phyloP scores from a whole-genome alignment of 345 rosid species.

The Stellera chamaejasme region DNA sequence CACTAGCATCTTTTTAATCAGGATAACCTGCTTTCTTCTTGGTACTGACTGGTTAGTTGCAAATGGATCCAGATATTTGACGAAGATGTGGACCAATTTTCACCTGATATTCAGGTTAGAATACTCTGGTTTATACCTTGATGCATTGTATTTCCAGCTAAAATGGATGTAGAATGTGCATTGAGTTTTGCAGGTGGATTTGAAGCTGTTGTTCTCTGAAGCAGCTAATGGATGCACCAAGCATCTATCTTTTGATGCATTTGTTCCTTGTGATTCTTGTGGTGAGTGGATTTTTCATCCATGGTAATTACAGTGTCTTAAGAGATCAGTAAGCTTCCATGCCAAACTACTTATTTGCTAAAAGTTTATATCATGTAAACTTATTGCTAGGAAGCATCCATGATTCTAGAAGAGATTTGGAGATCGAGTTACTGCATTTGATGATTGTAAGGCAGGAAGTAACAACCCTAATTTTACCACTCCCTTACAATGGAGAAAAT shows the following conservation, averaged over 20 bases:
- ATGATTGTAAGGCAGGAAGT: too few relatives aligned
- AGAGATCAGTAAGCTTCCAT: too few relatives aligned
- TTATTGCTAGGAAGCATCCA: too few relatives aligned
- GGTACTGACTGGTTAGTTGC: background rate
- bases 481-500: too few relatives aligned
- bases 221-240: constrained; percentile 86
- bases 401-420: too few relatives aligned
- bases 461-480: too few relatives aligned
- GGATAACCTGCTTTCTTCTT: background rate
- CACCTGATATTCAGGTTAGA: constrained; percentile 67
- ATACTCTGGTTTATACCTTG: constrained; percentile 14
- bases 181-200: constrained; percentile 39
- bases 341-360: too few relatives aligned
- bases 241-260: constrained; percentile 61
- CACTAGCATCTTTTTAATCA: constrained; percentile 1
- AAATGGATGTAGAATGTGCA: constrained; percentile 11
- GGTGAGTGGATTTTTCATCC: constrained; percentile 34
- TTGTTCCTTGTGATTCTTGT: constrained; percentile 74
- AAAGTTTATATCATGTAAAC: too few relatives aligned
- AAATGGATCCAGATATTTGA: constrained; percentile 62
- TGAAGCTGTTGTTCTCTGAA: constrained; percentile 72
- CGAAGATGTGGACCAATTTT: constrained; percentile 32
- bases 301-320: too few relatives aligned
- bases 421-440: too few relatives aligned
- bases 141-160: constrained; percentile 12